These are phyloP conservation scores for Schizonepeta tenuifolia DNA, from an alignment of 257 asterid genomes.

Conservation along the genomic window DNA sequence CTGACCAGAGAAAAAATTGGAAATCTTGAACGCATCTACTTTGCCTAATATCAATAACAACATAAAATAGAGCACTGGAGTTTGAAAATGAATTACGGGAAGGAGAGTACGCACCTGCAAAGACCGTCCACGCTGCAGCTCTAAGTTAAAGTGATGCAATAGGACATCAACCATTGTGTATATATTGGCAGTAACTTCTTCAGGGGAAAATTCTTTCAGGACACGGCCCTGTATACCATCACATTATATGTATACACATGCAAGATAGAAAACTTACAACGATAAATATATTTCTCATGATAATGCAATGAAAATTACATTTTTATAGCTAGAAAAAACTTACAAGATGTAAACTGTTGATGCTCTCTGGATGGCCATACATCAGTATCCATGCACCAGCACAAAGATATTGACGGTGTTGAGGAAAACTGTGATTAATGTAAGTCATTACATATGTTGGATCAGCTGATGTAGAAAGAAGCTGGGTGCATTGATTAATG, in stretches of 20 bases:
- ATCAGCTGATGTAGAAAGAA: constrained; percentile 88
- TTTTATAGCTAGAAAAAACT: constrained; percentile 36
- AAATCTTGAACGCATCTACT: constrained; percentile 6
- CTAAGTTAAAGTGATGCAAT: constrained; percentile 82
- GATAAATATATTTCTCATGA: constrained; percentile 19
- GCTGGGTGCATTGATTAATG: constrained; percentile 88
- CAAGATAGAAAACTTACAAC: not conserved
- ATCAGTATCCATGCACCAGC: constrained; percentile 97
- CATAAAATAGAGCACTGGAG: constrained; percentile 15
- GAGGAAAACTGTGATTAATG: constrained; percentile 80
- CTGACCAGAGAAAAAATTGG: constrained; percentile 51
- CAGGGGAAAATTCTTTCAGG: constrained; percentile 94
- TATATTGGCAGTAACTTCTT: constrained; percentile 93
- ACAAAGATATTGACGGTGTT: constrained; percentile 92
- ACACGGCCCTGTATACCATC: constrained; percentile 75
- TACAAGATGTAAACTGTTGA: constrained; percentile 87
- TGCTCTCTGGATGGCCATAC: constrained; percentile 93
- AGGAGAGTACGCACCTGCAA: constrained; percentile 68
- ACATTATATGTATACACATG: not conserved
- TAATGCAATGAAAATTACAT: constrained; percentile 18
- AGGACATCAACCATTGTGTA: constrained; percentile 96
- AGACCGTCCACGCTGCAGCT: constrained; percentile 90
- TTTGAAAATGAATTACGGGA: constrained; percentile 24
- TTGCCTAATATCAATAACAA: constrained; percentile 12
- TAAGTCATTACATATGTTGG: constrained; percentile 82